phyloP scores from a whole-genome alignment of 2,329 filamentous ascomycete species.

The Ceratocystis diversiconidia region DNA sequence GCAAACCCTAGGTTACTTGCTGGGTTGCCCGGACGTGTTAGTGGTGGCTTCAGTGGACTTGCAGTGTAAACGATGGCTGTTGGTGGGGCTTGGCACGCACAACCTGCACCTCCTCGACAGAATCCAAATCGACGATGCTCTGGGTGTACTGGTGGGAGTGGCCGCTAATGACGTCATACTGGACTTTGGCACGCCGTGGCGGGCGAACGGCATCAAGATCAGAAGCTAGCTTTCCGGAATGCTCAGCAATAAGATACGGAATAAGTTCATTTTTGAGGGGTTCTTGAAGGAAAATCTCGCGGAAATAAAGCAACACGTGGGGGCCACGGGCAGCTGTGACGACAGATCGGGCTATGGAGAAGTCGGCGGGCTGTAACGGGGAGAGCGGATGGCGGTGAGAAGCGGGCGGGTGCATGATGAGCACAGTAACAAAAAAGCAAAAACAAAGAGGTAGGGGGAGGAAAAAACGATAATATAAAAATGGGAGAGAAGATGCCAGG shows the following conservation, averaged over 20 bases:
- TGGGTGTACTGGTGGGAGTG: slow-evolving; percentile 25
- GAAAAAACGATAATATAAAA: not conserved
- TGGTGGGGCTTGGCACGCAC: slow-evolving; percentile 21
- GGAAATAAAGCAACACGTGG: slow-evolving; percentile 30
- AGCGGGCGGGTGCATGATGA: not conserved
- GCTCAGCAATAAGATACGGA: slow-evolving; percentile 44
- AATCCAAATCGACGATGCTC: slow-evolving; percentile 28
- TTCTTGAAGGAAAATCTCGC: slow-evolving; percentile 49
- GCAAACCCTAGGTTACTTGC: not conserved
- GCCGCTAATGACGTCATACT: slow-evolving; percentile 30
- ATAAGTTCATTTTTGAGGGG: slow-evolving; percentile 45
- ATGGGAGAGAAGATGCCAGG: not conserved
- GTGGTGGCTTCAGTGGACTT: slow-evolving; percentile 17
- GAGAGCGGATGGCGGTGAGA: slow-evolving; percentile 31
- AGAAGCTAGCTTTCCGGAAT: slow-evolving; percentile 34
- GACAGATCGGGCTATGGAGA: slow-evolving; percentile 32
- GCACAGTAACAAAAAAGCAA: not conserved
- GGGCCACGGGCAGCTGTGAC: slow-evolving; percentile 21
- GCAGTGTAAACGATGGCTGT: slow-evolving; percentile 29
- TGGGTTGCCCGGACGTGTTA: not conserved
- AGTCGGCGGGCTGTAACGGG: slow-evolving; percentile 37
- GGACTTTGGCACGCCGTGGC: slow-evolving; percentile 33
- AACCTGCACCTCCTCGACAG: slow-evolving; percentile 16
- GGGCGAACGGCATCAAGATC: slow-evolving; percentile 23
- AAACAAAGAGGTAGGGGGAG: not conserved